These are phyloP conservation scores for Nakazawaea molendinolei DNA, from an alignment of 805 yeast genomes.

Conservation along the genomic window DNA sequence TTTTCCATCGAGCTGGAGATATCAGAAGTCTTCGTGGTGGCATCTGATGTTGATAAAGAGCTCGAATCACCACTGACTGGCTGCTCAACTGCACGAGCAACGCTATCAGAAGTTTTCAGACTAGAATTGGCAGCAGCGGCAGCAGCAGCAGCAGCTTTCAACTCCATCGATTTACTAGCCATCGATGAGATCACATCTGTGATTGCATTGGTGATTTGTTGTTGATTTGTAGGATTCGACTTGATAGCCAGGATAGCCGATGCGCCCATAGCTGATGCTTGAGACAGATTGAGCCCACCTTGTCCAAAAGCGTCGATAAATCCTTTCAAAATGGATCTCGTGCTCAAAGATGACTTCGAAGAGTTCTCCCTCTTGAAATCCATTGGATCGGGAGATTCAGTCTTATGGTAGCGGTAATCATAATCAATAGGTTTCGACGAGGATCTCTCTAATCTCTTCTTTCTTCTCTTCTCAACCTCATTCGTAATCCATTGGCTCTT, in stretches of 20 bases:
- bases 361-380: conserved; percentile 17
- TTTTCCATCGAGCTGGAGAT: conserved; percentile 2
- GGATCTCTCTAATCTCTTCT: conserved; percentile 47
- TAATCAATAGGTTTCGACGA: conserved; percentile 14
- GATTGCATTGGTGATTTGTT: conserved; percentile 19
- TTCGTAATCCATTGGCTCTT: conserved; percentile 62
- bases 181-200: conserved; percentile 21
- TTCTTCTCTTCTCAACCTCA: conserved; percentile 63
- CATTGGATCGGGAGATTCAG: conserved; percentile 13
- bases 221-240: conserved; percentile 15
- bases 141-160: not conserved
- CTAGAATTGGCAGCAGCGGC: no score
- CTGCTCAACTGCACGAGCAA: no score
- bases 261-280: conserved; percentile 26
- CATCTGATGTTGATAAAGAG: conserved; percentile 14
- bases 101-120: no score
- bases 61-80: conserved; percentile 1
- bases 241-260: conserved; percentile 27
- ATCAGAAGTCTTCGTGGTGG: conserved; percentile 13
- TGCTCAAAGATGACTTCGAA: conserved; percentile 12
- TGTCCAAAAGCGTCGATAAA: conserved; percentile 3
- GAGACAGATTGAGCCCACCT: conserved; percentile 2
- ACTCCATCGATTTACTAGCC: conserved; percentile 16
- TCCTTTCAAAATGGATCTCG: conserved; percentile 1
- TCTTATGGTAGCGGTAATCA: conserved; percentile 14